phyloP scores from a whole-genome alignment of 106 monocot species.

The Acanthochlamys bracteata region DNA sequence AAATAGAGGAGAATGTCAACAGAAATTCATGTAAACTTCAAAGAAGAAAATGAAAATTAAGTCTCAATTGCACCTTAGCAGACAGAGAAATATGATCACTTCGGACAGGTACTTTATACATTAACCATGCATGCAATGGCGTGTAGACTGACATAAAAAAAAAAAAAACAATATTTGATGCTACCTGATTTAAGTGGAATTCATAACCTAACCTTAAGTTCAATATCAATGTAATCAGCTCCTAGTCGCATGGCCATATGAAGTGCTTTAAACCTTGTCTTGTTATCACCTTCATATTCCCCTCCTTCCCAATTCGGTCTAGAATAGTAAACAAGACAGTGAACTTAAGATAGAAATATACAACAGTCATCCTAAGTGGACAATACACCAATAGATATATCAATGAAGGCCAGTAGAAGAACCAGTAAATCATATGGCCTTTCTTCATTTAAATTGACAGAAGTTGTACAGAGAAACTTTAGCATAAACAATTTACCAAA shows the following conservation, averaged over 20 bases:
- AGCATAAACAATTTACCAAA: too few species aligned
- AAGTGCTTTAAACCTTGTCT: slow-evolving; percentile 46
- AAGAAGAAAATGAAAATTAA: too few species aligned
- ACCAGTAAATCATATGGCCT: too few species aligned
- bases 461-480: too few species aligned
- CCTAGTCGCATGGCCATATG: slow-evolving; percentile 78
- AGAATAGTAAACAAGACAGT: slow-evolving; percentile 12
- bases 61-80: too few species aligned
- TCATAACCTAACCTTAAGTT: slow-evolving; percentile 57
- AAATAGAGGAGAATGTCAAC: too few species aligned
- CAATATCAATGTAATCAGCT: slow-evolving; percentile 89
- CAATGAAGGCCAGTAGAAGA: neutral
- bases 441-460: too few species aligned
- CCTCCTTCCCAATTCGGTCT: slow-evolving; percentile 98
- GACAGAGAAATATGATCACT: too few species aligned
- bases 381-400: neutral
- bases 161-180: neutral
- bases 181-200: neutral
- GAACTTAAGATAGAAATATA: neutral
- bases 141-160: too few species aligned
- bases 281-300: slow-evolving; percentile 82
- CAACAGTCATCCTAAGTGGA: neutral
- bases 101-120: too few species aligned
- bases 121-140: too few species aligned
- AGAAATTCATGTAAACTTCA: too few species aligned